A percentile compares a stretch with the other conserved stretches of the same genome.
Evolutionary conservation across 2,329 filamentous ascomycete species (phyloP).

Genomic region (Clarireedia paspali): DNA sequence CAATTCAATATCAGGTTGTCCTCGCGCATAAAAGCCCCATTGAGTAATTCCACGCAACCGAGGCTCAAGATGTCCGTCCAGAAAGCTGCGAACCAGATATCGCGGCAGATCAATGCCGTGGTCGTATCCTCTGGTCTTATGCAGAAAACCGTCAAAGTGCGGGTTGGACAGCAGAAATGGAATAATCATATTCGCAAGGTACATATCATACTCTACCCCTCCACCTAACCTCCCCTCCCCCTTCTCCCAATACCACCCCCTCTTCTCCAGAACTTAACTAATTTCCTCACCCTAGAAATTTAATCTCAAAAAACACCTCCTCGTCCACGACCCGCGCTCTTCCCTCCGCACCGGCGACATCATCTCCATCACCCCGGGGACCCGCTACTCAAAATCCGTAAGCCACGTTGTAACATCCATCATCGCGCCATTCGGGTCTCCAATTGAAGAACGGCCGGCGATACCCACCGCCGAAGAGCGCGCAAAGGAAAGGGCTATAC

Average conservation of each 20-base stretch:
- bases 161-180: conserved; percentile 63
- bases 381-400: conserved; percentile 58
- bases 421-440: conserved; percentile 60
- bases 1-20: not conserved
- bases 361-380: conserved; percentile 60
- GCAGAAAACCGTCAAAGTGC: conserved; percentile 72
- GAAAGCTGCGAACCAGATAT: not conserved
- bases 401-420: conserved; percentile 69
- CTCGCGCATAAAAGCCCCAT: not conserved
- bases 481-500: conserved; percentile 51
- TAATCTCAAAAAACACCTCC: conserved; percentile 53
- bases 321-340: conserved; percentile 72
- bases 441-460: conserved; percentile 55
- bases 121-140: conserved; percentile 73
- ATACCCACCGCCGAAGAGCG: conserved; percentile 59
- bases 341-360: conserved; percentile 70
- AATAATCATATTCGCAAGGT: conserved; percentile 69
- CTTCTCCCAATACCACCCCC: not conserved
- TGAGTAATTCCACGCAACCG: not conserved
- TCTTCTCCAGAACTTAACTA: not conserved
- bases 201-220: conserved; percentile 12
- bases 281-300: conserved; percentile 46
- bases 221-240: not conserved
- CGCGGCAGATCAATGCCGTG: conserved; percentile 35
- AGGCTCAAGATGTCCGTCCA: conserved; percentile 1